Evolutionary conservation across 23 red algal genomes (phyloP), one percentile per base, ranked within the genome.

Genomic region (Cyanidioschyzon merolae): DNA sequence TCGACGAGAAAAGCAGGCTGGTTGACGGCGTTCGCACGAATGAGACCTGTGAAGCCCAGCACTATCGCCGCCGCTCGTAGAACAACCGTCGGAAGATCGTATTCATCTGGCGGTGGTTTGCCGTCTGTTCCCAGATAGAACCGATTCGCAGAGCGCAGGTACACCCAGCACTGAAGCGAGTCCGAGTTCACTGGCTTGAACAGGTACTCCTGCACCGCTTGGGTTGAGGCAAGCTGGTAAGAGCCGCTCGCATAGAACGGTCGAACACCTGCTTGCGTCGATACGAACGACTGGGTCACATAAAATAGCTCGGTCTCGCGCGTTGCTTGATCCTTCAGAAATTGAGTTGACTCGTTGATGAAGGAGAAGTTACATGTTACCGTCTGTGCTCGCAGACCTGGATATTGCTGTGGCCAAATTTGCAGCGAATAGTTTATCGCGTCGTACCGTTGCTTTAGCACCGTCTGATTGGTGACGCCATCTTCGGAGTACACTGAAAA

Each of bases 241-340:
- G n/a, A 25, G 63, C 63, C 63, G 63, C 21, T 35, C n/a, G 63
- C 3, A 35, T 71, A 71, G 29, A 32, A 71, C 63, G 21, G n/a
- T 35, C n/a, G n/a, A 27, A 27, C 3, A 27, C 30, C 29, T 27
- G 63, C 32, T 7, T 3, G 12, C n/a, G 63, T 71, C n/a, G 63
- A 71, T 35, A 71, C 63, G 63, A 71, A 71, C 63, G 63, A 71
- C 63, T 71, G 63, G 12, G 63, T 71, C n/a, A 71, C 63, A 7
- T 32, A 25, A 27, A 32, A 71, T 3, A 32, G 63, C 12, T 71
- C 63, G 16, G 63, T 71, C n/a, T 71, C 21, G 16, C 32, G 32
- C 2, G 63, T 71, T 25, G 63, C 63, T 25, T 25, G 2, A 35
- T 71, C 63, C 7, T 7, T 15, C 12, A 17, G 7, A 25, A 71